Evolutionary conservation across 2,329 filamentous ascomycete genomes (phyloP).

Genomic region (Penicillium thymicola): DNA sequence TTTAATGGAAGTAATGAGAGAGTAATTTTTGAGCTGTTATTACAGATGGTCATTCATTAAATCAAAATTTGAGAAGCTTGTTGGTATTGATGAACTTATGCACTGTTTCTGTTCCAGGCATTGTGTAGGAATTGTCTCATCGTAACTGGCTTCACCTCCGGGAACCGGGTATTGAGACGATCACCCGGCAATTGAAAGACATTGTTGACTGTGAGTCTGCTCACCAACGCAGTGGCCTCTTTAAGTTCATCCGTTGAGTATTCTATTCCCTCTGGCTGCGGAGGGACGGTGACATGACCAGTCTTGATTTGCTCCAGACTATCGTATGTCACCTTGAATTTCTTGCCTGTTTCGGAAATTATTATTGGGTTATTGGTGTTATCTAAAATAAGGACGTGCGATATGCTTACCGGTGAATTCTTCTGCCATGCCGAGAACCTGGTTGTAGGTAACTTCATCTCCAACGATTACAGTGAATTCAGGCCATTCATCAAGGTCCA

Average conservation of each 20-base stretch:
- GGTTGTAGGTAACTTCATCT: conserved; percentile 45
- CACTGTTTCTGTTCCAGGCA: conserved; percentile 12
- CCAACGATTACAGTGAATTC: conserved; percentile 36
- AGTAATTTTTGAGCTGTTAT: background rate
- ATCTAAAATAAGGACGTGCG: background rate
- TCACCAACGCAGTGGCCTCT: conserved; percentile 28
- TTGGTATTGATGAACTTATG: background rate
- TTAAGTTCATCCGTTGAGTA: conserved; percentile 24
- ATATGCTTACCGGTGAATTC: conserved; percentile 38
- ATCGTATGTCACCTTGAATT: conserved; percentile 38
- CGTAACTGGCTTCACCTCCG: conserved; percentile 22
- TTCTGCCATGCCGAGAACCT: conserved; percentile 46
- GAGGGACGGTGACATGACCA: conserved; percentile 36
- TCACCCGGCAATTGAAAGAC: conserved; percentile 28
- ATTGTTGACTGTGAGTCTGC: conserved; percentile 27
- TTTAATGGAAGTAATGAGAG: conserved; percentile 1
- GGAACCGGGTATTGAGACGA: conserved; percentile 23
- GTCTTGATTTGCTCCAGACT: conserved; percentile 30
- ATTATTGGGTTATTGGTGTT: background rate
- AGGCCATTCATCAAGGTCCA: conserved; percentile 48
- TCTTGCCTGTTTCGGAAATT: conserved; percentile 20
- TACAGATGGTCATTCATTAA: background rate
- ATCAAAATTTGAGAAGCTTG: background rate
- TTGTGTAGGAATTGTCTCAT: conserved; percentile 25
- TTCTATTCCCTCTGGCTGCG: conserved; percentile 16